Percentiles rank a stretch among this genome's conserved stretches.
phyloP scores from a whole-genome alignment of 208 protist genomes.

The Trypanosoma avium region DNA sequence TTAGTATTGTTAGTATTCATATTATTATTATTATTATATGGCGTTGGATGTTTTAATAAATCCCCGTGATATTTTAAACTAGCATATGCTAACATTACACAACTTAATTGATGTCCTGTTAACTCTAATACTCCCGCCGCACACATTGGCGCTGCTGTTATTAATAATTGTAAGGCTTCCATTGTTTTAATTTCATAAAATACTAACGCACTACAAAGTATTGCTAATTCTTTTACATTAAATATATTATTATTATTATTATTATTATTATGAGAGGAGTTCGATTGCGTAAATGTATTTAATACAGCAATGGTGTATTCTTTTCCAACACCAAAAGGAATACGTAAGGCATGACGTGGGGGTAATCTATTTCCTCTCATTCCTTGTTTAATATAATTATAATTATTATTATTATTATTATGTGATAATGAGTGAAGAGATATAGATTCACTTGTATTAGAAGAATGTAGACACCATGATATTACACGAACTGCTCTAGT shows the following conservation, averaged over 20 bases:
- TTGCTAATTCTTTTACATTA: constrained; percentile 43
- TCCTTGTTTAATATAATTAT: neutral
- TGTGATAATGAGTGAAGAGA: neutral
- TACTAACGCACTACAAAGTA: constrained; percentile 58
- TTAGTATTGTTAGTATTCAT: neutral
- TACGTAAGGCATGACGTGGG: constrained; percentile 33
- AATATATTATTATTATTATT: neutral
- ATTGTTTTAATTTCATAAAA: constrained; percentile 62
- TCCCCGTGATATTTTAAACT: constrained; percentile 44
- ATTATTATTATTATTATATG: neutral
- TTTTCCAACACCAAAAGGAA: constrained; percentile 60
- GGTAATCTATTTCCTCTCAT: neutral
- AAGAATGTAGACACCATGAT: constrained; percentile 16
- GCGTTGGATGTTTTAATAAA: constrained; percentile 2
- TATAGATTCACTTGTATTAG: neutral
- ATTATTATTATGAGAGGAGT: neutral
- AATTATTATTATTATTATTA: too few relatives aligned
- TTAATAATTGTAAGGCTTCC: constrained; percentile 44
- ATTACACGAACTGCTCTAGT: constrained; percentile 22
- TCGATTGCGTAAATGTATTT: constrained; percentile 4
- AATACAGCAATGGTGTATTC: constrained; percentile 30
- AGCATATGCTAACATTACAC: constrained; percentile 64
- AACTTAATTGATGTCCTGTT: constrained; percentile 53
- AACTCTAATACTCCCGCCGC: constrained; percentile 38
- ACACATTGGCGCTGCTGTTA: constrained; percentile 45